Evolutionary conservation across 352 stramenopile species (phyloP), one percentile per base, ranked within the genome.

Genomic region (Globisporangium solare): DNA sequence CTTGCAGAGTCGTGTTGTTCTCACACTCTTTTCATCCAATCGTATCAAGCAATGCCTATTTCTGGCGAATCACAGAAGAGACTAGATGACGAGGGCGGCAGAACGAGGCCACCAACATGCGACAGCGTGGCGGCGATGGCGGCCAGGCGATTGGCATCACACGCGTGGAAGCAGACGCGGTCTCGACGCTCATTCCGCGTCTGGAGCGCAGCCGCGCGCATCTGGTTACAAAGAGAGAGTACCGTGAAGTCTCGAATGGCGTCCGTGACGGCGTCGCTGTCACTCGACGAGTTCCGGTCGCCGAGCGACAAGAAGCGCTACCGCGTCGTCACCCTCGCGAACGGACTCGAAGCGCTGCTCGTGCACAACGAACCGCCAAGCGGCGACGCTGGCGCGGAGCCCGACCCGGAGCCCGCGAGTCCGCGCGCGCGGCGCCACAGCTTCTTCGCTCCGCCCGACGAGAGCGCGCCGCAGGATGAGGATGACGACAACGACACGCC

Each of bases 291-390:
- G 2, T 85, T 73, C 54, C 79, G 73, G n/a, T 84, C 74, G 18
- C 76, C 74, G 3, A 61, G 56, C 21, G 84, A 94, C 66, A 73
- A 65, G 37, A 93, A 93, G 61, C 67, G 60, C 61, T 95, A 95
- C 63, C 63, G 84, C 22, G 58, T 89, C 17, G 20, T 93, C 47
- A 79, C 61, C 41, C 67, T 94, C 17, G 18, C 51, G 14, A 94
- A 95, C 50, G 86, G 79, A 15, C 67, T 87, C 7, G 65, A 83
- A 50, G 72, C 67, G 49, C 52, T 94, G 60, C 64, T 94, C 22
- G 63, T 95, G 21, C 76, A 82, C 48, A 83, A 78, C 58, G 60
- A 68, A 22, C 27, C 57, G 6, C 37, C 41, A 17, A 48, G 10
- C 27, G 32, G 41, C 17, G 49, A 58, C 21, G 12, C 17, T 3